phyloP scores from a whole-genome alignment of 2,329 filamentous ascomycete genomes.

The Aspergillus ruber region DNA sequence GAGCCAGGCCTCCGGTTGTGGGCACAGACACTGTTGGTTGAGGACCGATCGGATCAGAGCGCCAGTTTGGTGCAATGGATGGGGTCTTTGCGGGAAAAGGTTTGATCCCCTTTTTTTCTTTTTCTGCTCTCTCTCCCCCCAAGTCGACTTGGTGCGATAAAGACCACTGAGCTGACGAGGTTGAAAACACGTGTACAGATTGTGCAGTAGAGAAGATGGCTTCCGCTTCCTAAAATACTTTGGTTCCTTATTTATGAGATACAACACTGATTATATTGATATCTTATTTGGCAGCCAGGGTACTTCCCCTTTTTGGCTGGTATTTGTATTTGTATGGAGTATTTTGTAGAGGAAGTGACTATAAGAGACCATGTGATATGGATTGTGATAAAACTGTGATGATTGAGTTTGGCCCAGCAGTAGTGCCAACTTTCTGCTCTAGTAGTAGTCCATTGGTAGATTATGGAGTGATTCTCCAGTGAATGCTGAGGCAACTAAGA shows the following conservation, averaged over 20 bases:
- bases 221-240: constrained; percentile 6
- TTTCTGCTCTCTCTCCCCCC: constrained; percentile 5
- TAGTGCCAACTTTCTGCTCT: neutral
- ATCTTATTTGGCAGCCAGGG: no score
- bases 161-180: constrained; percentile 17
- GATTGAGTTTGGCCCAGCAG: no score
- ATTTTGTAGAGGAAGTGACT: no score
- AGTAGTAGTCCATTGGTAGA: neutral
- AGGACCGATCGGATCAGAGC: constrained; percentile 90
- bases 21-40: constrained; percentile 92
- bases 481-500: neutral
- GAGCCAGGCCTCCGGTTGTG: constrained; percentile 92
- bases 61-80: constrained; percentile 92
- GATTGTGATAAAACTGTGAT: no score
- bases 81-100: constrained; percentile 89
- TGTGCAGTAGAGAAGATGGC: constrained; percentile 23
- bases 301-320: no score
- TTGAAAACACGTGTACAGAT: constrained; percentile 20
- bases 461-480: neutral
- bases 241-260: constrained; percentile 10
- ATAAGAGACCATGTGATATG: no score
- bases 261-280: constrained; percentile 15
- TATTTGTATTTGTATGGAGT: no score
- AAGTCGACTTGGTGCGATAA: constrained; percentile 2
- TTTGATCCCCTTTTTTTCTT: constrained; percentile 38